Conservation (phyloP, 106 monocot species). For the Ottelia alismoides region DNA sequence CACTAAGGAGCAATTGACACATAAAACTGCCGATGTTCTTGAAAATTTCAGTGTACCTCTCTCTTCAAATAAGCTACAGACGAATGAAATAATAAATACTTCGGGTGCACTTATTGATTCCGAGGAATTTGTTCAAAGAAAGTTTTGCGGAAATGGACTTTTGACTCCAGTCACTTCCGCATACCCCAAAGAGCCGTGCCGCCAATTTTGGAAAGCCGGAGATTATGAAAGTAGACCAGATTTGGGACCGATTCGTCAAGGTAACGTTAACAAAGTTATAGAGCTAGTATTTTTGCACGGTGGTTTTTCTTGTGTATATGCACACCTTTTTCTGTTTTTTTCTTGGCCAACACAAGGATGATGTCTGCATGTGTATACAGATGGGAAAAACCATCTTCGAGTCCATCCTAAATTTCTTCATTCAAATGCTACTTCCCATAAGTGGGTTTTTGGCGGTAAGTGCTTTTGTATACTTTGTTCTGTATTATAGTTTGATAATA, state of each 20-base stretch:
- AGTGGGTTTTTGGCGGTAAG: slow-evolving; percentile 97
- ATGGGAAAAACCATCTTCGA: slow-evolving; percentile 49
- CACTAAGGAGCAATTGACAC: slow-evolving; percentile 3
- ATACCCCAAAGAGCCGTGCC: slow-evolving; percentile 23
- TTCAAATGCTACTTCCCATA: slow-evolving; percentile 97
- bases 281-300: too few relatives aligned
- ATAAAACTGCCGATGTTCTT: slow-evolving; percentile 2
- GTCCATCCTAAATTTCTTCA: slow-evolving; percentile 95
- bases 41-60: neutral
- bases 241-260: slow-evolving; percentile 9
- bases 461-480: too few relatives aligned
- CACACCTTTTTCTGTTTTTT: neutral
- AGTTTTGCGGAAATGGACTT: too few relatives aligned
- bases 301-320: too few relatives aligned
- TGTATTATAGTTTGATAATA: too few relatives aligned
- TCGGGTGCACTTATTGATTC: neutral
- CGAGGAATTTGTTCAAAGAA: neutral
- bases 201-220: slow-evolving; percentile 88
- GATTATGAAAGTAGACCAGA: slow-evolving; percentile 41
- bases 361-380: slow-evolving; percentile 14
- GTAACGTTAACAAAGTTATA: too few relatives aligned
- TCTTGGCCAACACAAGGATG: neutral
- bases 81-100: slow-evolving; percentile 1
- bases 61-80: neutral
- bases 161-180: neutral